Conservation (phyloP, 148 eudicot genomes). For the Gaultheria prostrata region DNA sequence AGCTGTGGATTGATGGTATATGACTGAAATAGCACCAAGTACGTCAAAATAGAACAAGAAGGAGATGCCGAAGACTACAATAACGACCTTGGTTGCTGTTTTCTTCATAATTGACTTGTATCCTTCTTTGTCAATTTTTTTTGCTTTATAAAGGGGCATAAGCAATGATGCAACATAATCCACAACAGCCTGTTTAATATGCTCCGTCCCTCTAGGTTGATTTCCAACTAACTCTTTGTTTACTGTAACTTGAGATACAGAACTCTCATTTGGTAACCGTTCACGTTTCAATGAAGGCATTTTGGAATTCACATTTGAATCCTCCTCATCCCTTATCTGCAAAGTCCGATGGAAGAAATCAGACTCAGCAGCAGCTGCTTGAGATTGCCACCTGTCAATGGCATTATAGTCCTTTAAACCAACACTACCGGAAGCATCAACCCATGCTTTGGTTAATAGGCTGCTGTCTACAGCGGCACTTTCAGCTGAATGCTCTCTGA, state of each 20-base stretch:
- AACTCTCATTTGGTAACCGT: constrained; percentile 55
- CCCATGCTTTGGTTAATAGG: constrained; percentile 95
- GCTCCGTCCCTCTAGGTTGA: constrained; percentile 67
- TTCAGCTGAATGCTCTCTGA: constrained; percentile 82
- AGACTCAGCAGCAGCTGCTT: constrained; percentile 92
- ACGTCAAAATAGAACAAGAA: too few species aligned
- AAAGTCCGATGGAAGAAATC: constrained; percentile 47
- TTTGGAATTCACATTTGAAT: constrained; percentile 59
- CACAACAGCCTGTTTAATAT: constrained; percentile 82
- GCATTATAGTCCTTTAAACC: constrained; percentile 86
- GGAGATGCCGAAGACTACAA: too few species aligned
- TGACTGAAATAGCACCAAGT: too few species aligned
- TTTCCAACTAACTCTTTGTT: constrained; percentile 61
- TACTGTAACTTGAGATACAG: constrained; percentile 80
- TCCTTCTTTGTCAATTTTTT: constrained; percentile 83
- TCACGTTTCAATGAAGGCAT: constrained; percentile 36
- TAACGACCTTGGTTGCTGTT: constrained; percentile 90
- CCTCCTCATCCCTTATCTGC: constrained; percentile 71
- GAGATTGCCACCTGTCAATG: constrained; percentile 98
- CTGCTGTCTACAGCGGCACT: constrained; percentile 72
- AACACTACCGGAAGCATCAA: constrained; percentile 70
- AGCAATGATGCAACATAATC: constrained; percentile 90
- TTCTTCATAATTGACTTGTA: constrained; percentile 96
- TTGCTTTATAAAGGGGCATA: constrained; percentile 95
- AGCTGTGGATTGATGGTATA: not conserved